Evolutionary conservation across 345 rosid species (phyloP).

Genomic region (Heritiera fomes): DNA sequence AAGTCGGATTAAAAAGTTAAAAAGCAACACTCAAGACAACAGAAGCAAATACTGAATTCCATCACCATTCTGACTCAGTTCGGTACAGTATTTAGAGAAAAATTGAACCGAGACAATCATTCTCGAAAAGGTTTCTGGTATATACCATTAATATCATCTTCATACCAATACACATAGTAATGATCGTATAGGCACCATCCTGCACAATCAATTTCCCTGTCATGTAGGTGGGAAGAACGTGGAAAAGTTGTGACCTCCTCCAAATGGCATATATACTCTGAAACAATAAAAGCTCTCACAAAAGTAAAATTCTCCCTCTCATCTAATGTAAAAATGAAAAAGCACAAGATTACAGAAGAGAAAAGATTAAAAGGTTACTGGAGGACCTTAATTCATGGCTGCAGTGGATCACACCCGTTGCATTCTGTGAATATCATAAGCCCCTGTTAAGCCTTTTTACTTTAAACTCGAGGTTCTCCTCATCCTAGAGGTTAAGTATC

Average conservation of each 20-base stretch:
- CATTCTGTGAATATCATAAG: slow-evolving; percentile 21
- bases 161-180: not conserved
- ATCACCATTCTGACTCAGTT: not conserved
- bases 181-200: not conserved
- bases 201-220: not conserved
- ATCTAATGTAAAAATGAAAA: not conserved
- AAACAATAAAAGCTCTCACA: not conserved
- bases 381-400: slow-evolving; percentile 27
- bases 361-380: not conserved
- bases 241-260: not conserved
- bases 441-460: slow-evolving; percentile 24
- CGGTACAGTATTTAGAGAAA: not conserved
- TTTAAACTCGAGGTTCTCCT: slow-evolving; percentile 24
- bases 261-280: not conserved
- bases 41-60: not conserved
- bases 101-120: not conserved
- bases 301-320: slow-evolving; percentile 24
- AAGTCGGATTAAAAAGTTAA: not conserved
- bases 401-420: slow-evolving; percentile 10
- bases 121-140: not conserved
- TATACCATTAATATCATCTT: not conserved
- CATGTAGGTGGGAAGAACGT: not conserved
- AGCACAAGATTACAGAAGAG: slow-evolving; percentile 2
- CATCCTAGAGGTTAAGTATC: slow-evolving; percentile 19
- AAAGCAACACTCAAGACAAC: not conserved